These are phyloP conservation scores for Panicum miliaceum DNA, from an alignment of 176 grass and related monocot genomes.

Conservation along the genomic window DNA sequence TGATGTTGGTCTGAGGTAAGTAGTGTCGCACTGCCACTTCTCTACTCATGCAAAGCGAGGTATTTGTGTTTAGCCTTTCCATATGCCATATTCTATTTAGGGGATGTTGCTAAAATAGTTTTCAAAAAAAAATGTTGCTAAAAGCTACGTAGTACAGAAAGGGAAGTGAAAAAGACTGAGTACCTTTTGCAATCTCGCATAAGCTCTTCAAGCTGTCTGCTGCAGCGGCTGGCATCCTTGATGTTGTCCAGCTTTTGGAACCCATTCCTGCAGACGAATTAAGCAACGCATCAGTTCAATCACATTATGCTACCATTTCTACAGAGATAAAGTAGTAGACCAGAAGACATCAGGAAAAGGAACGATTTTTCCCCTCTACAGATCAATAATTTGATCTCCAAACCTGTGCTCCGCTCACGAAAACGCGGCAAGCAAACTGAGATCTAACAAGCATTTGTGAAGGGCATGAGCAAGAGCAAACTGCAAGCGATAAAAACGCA, in stretches of 20 bases:
- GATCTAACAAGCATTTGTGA: conserved; percentile 10
- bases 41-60: neutral
- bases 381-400: conserved; percentile 5
- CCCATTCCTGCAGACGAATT: conserved; percentile 67
- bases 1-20: conserved; percentile 13
- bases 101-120: neutral
- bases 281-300: neutral
- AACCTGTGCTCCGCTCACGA: neutral
- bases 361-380: neutral
- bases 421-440: neutral
- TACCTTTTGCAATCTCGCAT: conserved; percentile 98
- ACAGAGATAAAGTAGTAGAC: neutral
- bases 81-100: neutral
- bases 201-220: conserved; percentile 88
- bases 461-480: neutral
- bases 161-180: neutral
- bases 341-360: neutral
- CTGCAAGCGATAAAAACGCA: neutral
- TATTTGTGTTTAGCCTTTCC: neutral
- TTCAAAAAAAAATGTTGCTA: neutral
- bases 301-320: neutral
- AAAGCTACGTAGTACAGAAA: neutral
- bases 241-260: conserved; percentile 98
- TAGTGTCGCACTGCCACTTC: neutral
- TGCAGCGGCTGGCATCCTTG: conserved; percentile 84